Evolutionary conservation across 768 basidiomycete genomes (phyloP), one percentile per base, ranked within the genome.

Genomic region (Pleurotus platypus): DNA sequence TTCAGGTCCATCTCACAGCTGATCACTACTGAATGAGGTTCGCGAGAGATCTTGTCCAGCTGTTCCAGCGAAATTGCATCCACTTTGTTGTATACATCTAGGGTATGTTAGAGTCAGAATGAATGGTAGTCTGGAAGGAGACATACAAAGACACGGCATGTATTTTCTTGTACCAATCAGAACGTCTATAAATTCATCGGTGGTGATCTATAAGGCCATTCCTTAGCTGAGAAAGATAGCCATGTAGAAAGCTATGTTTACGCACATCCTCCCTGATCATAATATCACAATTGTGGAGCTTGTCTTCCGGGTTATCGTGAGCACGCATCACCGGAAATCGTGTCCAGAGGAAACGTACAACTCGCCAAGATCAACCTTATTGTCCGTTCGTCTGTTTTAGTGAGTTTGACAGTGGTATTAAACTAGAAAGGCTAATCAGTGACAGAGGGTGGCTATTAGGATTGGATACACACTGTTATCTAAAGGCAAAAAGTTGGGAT

Each of bases 181-280:
- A n/a, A 98, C 92, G 67, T 99, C 97, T 61, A 99, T 96, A 66
- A 99, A 97, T 68, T 98, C 93, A 68, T 98, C 96, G 3, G 88
- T 90, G 6, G 92, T 90, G 57, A 97, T 94, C 94, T 96, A 61
- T 16, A 49, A 58, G 30, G 48, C 11, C 8, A 11, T 35, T 35
- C 30, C 30, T 35, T 35, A 8, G 30, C 11, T 35, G 30, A 35
- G 30, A 11, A 11, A 35, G 7, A 9, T 35, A 35, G 30, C 8
- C 8, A 8, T 9, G 8, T 11, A 35, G 11, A 35, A 9, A 11
- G 2, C 11, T 35, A 35, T 11, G 51, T 20, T 40, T 27, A 70
- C 79, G 63, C 64, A 97, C 94, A 72, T 99, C 96, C 78, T 99
- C 95, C 67, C 97, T 82, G 64, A 99, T 93, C 94, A 98, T 96